Evolutionary conservation across 2,329 filamentous ascomycete species (phyloP).

Genomic region (Ceratocystis albifundus): DNA sequence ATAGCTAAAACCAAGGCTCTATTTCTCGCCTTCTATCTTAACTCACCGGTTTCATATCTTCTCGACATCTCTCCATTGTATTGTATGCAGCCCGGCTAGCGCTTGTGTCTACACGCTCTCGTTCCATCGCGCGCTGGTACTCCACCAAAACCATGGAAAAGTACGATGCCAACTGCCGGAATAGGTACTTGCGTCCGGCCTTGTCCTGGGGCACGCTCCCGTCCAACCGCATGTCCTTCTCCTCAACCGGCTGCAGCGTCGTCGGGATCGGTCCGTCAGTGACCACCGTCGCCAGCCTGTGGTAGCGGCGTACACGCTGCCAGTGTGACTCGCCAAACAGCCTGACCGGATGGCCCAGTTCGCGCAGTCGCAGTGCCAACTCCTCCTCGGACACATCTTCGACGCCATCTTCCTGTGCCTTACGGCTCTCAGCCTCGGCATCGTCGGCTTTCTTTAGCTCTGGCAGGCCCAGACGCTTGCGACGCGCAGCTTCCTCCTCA

Average conservation of each 20-base stretch:
- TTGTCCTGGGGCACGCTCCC: slow-evolving; percentile 50
- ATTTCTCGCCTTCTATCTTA: background rate
- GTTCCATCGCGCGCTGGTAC: slow-evolving; percentile 70
- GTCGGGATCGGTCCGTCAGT: slow-evolving; percentile 78
- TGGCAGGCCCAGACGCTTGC: slow-evolving; percentile 70
- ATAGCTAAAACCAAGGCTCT: too few species aligned
- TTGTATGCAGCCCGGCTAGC: slow-evolving; percentile 71
- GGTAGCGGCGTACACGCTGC: slow-evolving; percentile 58
- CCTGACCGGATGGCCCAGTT: slow-evolving; percentile 57
- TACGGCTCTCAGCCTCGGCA: slow-evolving; percentile 32
- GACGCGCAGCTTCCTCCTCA: slow-evolving; percentile 57
- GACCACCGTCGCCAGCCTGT: slow-evolving; percentile 49
- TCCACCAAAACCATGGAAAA: slow-evolving; percentile 91
- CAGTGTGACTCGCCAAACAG: slow-evolving; percentile 75
- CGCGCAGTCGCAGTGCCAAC: slow-evolving; percentile 55
- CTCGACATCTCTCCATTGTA: slow-evolving; percentile 75
- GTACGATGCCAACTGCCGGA: slow-evolving; percentile 82
- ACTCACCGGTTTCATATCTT: slow-evolving; percentile 68
- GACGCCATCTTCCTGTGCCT: slow-evolving; percentile 29
- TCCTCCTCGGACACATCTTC: slow-evolving; percentile 63
- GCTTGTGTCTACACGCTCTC: slow-evolving; percentile 51
- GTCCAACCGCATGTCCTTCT: slow-evolving; percentile 78
- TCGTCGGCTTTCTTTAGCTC: slow-evolving; percentile 42
- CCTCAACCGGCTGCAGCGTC: slow-evolving; percentile 63
- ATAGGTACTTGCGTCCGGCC: slow-evolving; percentile 58